Conservation (phyloP, 495 filamentous ascomycete genomes). For the Trichoderma reesei region DNA sequence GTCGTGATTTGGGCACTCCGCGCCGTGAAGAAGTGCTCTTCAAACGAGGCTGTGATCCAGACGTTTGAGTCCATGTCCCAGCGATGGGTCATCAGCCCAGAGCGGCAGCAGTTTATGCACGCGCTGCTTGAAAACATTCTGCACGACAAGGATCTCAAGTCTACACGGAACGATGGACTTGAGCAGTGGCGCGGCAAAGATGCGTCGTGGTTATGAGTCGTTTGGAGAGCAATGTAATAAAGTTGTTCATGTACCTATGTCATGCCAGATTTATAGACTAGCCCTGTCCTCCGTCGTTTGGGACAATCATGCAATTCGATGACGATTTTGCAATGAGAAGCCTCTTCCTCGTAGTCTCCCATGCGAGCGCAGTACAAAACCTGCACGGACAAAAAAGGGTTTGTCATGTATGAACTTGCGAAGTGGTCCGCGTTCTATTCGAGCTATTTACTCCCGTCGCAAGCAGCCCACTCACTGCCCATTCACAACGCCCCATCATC, state of each 20-base stretch:
- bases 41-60: slow-evolving; percentile 25
- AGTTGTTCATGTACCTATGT: neutral
- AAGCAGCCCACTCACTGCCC: neutral
- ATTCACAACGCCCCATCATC: neutral
- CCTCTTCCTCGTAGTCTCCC: neutral
- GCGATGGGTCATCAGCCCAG: slow-evolving; percentile 26
- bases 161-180: neutral
- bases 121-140: slow-evolving; percentile 18
- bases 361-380: neutral
- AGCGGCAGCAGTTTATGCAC: slow-evolving; percentile 29
- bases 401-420: neutral
- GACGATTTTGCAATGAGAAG: neutral
- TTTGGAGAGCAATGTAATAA: neutral
- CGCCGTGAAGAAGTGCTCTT: slow-evolving; percentile 35
- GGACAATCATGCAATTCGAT: neutral
- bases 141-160: slow-evolving; percentile 1
- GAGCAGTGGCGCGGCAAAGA: neutral
- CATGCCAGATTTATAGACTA: neutral
- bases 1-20: slow-evolving; percentile 37
- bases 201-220: neutral
- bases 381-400: neutral
- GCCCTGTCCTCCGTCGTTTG: neutral
- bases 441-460: neutral
- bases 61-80: slow-evolving; percentile 31
- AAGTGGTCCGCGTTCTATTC: neutral